Base-by-base conservation (phyloP, 225 moss, liverwort and hornwort genomes). In the Polytrichum commune region DNA sequence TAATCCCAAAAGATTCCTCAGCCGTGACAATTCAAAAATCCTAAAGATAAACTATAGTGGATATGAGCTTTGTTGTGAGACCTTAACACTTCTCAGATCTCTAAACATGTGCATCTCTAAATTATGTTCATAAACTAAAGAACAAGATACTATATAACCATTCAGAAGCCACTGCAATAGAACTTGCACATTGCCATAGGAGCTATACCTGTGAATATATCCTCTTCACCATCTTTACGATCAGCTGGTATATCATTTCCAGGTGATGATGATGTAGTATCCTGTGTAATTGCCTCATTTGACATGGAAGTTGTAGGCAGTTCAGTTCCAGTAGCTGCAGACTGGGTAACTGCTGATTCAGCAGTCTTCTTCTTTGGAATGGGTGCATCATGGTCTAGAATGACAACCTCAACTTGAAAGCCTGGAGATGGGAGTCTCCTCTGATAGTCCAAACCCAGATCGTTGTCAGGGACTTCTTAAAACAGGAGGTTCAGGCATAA, bases 351-450 rank as follows among this genome's bases (percentile, higher is more conserved):
- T 29, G 73, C 26, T 69, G 82, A 83, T 77, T 88, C 93, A 57
- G 75, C 80, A 69, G 80, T 79, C 68, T 85, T 84, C 70, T 89
- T 98, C 65, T 71, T 81, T 18, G 97, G 95, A 80, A 92, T 85
- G 20, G 97, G 97, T 66, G 95, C 92, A 86, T 95, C 91, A 75
- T 93, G 87, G 81, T 98, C 95, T 73, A 98, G 79, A 76, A 98
- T 85, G 62, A 98, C 97, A 24, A 98, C 79, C 79, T 98, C 97
- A 35, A 98, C 94, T 81, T 93, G 97, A 58, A 98, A 92, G 38
- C 97, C 97, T 56, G 95, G 97, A 33, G 97, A 93, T 57, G 97
- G 97, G 55, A 95, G 84, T 78, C 92, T 91, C 83, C 97, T 88
- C 97, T 98, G 90, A 77, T 74, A 63, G 33, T 46, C 13, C 46